phyloP scores from a whole-genome alignment of 768 basidiomycete species.

The Daedaleopsis nitida region DNA sequence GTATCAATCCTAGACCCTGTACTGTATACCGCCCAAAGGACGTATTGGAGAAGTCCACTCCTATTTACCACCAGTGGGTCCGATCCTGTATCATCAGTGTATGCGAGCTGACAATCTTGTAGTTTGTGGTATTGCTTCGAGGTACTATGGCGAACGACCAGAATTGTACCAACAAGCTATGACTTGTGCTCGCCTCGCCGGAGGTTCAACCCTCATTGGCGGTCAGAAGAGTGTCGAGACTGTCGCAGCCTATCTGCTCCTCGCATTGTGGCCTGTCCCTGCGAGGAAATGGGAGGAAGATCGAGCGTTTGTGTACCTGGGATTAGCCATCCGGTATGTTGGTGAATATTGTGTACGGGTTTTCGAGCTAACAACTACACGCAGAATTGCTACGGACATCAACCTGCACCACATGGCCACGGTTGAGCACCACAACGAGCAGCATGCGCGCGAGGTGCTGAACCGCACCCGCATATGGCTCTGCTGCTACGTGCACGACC shows the following conservation, averaged over 20 bases:
- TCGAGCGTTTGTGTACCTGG: conserved; percentile 86
- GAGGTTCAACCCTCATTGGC: conserved; percentile 73
- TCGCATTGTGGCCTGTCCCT: conserved; percentile 77
- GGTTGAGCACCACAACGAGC: conserved; percentile 75
- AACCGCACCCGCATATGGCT: conserved; percentile 92
- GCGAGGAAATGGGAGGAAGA: conserved; percentile 87
- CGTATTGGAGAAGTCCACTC: conserved; percentile 85
- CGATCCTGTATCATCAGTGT: not conserved
- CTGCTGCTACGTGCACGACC: conserved; percentile 88
- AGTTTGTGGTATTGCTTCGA: conserved; percentile 89
- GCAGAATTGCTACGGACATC: conserved; percentile 75
- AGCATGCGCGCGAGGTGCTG: conserved; percentile 81
- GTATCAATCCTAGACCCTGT: conserved; percentile 78
- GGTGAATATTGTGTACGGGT: not conserved
- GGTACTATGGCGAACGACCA: conserved; percentile 73
- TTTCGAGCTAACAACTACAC: not conserved
- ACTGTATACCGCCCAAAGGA: conserved; percentile 81
- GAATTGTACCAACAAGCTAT: conserved; percentile 71
- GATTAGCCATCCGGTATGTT: conserved; percentile 78
- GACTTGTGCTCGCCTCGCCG: conserved; percentile 75
- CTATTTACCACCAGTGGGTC: conserved; percentile 80
- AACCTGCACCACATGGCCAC: conserved; percentile 77
- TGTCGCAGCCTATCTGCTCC: conserved; percentile 78
- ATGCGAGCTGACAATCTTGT: not conserved
- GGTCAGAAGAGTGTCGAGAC: conserved; percentile 84